Evolutionary conservation across 2,329 filamentous ascomycete genomes (phyloP), one percentile per base, ranked within the genome.

Genomic region (Fusarium nygamai): DNA sequence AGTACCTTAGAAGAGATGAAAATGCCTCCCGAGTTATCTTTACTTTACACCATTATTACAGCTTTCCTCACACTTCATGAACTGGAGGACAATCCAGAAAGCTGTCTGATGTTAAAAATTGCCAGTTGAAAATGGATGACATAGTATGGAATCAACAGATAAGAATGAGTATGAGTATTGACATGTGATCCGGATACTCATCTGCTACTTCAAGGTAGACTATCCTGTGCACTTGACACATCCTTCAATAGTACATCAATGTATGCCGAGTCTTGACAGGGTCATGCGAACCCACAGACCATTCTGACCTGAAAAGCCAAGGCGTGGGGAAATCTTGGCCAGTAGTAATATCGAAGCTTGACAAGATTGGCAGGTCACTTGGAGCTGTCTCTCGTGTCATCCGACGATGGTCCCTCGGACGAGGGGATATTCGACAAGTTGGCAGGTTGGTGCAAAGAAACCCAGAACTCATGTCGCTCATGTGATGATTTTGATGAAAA

Each of bases 401-500:
- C 24, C 14, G 20, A n/a, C 8, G 22, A 29, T 5, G 6, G 19
- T 27, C 10, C 1, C 24, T 54, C 51, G 51, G 41, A 19, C 9
- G n/a, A 34, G 46, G 20, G 24, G 20, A 44, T 57, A 1, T 19
- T 31, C 2, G 17, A 19, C 20, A 43, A 6, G 27, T 33, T 16
- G 20, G 9, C 0, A 29, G 8, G 3, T 4, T 1, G 12, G 19
- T 3, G 3, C 11, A 4, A 22, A 22, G 46, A 12, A 48, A 8
- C 9, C 27, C 6, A 6, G 20, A 10, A 29, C 27, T 11, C 13
- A 16, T 17, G 20, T 17, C 27, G 14, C 20, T 48, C 20, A 3
- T 48, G 8, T 16, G 13, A 22, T 22, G 13, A 8, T 9, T 4
- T 16, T 6, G 4, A 22, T 43, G 13, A 6, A 8, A 11, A 4